These are phyloP conservation scores for Beauveria caledonica DNA, from an alignment of 2,329 filamentous ascomycete species.

Conservation along the genomic window DNA sequence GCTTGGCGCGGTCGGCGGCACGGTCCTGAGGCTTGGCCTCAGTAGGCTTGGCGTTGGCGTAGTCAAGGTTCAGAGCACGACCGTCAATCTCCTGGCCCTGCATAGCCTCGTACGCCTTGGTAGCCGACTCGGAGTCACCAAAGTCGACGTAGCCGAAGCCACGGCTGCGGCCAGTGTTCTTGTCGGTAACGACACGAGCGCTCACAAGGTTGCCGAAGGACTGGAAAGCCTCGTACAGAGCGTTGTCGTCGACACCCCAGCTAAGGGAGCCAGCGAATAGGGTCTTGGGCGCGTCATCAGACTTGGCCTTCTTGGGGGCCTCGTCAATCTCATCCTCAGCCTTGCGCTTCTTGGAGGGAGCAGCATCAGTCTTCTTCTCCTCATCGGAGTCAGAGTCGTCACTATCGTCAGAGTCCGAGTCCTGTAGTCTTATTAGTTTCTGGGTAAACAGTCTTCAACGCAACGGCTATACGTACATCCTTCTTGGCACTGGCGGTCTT, in stretches of 20 bases:
- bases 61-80: slow-evolving; percentile 71
- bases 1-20: slow-evolving; percentile 54
- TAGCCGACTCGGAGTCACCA: slow-evolving; percentile 55
- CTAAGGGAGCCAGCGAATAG: slow-evolving; percentile 86
- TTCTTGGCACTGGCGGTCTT: slow-evolving; percentile 20
- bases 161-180: slow-evolving; percentile 72
- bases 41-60: slow-evolving; percentile 58
- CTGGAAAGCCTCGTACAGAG: slow-evolving; percentile 74
- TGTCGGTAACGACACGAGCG: slow-evolving; percentile 77
- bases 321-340: slow-evolving; percentile 41
- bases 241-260: slow-evolving; percentile 83
- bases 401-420: slow-evolving; percentile 25
- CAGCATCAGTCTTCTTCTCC: slow-evolving; percentile 27
- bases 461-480: slow-evolving; percentile 13
- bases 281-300: slow-evolving; percentile 46
- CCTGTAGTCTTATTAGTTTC: slow-evolving; percentile 21
- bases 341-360: slow-evolving; percentile 40
- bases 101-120: slow-evolving; percentile 66
- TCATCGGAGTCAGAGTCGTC: slow-evolving; percentile 26
- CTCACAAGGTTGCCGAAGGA: slow-evolving; percentile 63
- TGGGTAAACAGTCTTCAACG: not conserved
- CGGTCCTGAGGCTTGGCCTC: slow-evolving; percentile 45
- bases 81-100: slow-evolving; percentile 66
- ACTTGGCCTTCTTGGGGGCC: slow-evolving; percentile 61
- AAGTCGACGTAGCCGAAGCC: slow-evolving; percentile 95